Evolutionary conservation across 768 basidiomycete genomes (phyloP).

Genomic region (Lyophyllum atratum): DNA sequence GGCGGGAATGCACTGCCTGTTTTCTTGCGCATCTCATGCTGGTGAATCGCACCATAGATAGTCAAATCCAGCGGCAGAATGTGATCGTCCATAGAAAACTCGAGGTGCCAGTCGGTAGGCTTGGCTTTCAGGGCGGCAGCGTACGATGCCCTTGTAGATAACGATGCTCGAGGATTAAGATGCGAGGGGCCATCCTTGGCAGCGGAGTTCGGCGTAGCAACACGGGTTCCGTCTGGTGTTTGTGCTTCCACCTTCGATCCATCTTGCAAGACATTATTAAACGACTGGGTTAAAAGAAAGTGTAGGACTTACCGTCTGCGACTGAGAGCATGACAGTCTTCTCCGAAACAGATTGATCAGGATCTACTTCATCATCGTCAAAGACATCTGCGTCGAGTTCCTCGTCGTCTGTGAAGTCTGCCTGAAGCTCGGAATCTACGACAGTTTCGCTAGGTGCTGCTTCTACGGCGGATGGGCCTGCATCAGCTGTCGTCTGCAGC

Average conservation of each 20-base stretch:
- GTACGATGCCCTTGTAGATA: constrained; percentile 67
- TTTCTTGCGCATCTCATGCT: constrained; percentile 83
- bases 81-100: constrained; percentile 93
- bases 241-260: constrained; percentile 95
- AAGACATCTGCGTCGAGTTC: constrained; percentile 88
- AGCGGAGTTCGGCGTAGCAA: constrained; percentile 78
- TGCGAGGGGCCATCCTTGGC: constrained; percentile 39
- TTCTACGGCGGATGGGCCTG: constrained; percentile 35
- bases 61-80: constrained; percentile 84
- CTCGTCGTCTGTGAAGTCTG: constrained; percentile 86
- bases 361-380: constrained; percentile 86
- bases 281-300: neutral
- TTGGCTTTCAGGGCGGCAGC: constrained; percentile 93
- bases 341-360: constrained; percentile 67
- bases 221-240: constrained; percentile 94
- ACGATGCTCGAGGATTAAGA: constrained; percentile 26
- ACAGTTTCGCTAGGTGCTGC: constrained; percentile 55
- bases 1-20: constrained; percentile 54
- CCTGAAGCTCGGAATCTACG: constrained; percentile 64
- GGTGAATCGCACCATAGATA: constrained; percentile 95
- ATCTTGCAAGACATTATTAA: constrained; percentile 46
- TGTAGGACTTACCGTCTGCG: constrained; percentile 62
- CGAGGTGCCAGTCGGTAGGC: constrained; percentile 95
- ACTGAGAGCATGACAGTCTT: constrained; percentile 87
- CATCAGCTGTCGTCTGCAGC: constrained; percentile 14